Evolutionary conservation across 306 rosid species (phyloP).

Genomic region (Acacia melanoxylon): DNA sequence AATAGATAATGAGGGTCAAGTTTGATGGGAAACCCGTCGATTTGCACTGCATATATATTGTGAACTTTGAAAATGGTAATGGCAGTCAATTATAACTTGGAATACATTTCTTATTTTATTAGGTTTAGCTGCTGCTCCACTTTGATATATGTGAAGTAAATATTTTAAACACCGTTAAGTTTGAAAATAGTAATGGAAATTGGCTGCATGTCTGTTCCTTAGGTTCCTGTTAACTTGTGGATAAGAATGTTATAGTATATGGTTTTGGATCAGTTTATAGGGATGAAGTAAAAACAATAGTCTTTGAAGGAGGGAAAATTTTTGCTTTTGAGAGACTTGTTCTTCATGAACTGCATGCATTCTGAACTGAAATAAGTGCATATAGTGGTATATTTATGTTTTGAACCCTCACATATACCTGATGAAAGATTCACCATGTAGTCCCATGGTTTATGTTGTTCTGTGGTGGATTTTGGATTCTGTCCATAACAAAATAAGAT

Average conservation of each 20-base stretch:
- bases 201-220: neutral
- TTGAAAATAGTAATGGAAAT: neutral
- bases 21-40: neutral
- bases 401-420: neutral
- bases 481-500: neutral
- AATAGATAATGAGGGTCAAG: neutral
- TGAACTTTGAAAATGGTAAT: neutral
- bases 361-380: neutral
- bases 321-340: neutral
- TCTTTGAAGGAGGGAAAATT: neutral
- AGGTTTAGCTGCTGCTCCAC: neutral
- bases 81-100: neutral
- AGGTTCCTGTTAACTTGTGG: slow-evolving; percentile 1
- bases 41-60: neutral
- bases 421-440: neutral
- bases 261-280: slow-evolving; percentile 4
- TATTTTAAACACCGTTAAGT: neutral
- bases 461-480: neutral
- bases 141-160: neutral
- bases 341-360: slow-evolving; percentile 7
- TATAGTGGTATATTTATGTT: neutral
- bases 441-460: neutral
- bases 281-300: neutral
- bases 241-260: neutral
- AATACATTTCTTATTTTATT: neutral